Percentiles rank a stretch among this genome's conserved stretches.
Conservation (phyloP, 2,329 filamentous ascomycete species). For the Fonsecaea erecta region DNA sequence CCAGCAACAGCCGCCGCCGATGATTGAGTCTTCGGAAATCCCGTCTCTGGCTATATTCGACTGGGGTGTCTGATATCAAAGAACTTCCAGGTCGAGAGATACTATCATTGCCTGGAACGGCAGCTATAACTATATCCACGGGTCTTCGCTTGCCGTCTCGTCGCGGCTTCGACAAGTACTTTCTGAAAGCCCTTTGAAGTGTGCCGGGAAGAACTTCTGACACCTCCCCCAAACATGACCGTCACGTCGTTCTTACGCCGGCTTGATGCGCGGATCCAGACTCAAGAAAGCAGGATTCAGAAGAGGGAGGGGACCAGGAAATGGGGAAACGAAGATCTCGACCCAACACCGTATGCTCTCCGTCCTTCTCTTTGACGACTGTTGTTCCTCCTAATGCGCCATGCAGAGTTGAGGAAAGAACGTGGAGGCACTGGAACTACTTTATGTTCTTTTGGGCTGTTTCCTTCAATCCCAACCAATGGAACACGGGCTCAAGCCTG, state of each 20-base stretch:
- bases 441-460: conserved; percentile 48
- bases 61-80: not conserved
- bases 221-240: not conserved
- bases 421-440: conserved; percentile 50
- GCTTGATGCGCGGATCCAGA: not conserved
- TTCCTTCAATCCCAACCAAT: conserved; percentile 41
- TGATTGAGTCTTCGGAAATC: not conserved
- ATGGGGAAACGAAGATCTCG: conserved; percentile 10
- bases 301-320: not conserved
- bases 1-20: not conserved
- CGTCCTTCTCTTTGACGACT: not conserved
- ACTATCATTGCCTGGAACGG: not conserved
- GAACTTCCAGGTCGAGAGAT: not conserved
- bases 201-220: not conserved
- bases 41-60: not conserved
- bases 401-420: conserved; percentile 41
- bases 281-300: not conserved
- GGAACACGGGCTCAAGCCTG: conserved; percentile 49
- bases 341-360: conserved; percentile 43
- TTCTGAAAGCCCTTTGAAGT: not conserved
- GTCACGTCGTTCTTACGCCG: not conserved
- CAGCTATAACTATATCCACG: conserved; percentile 1
- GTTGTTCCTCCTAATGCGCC: not conserved
- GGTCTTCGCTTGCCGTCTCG: not conserved
- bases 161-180: not conserved